phyloP scores from a whole-genome alignment of 2,329 filamentous ascomycete species.

The Exserohilum turcica region DNA sequence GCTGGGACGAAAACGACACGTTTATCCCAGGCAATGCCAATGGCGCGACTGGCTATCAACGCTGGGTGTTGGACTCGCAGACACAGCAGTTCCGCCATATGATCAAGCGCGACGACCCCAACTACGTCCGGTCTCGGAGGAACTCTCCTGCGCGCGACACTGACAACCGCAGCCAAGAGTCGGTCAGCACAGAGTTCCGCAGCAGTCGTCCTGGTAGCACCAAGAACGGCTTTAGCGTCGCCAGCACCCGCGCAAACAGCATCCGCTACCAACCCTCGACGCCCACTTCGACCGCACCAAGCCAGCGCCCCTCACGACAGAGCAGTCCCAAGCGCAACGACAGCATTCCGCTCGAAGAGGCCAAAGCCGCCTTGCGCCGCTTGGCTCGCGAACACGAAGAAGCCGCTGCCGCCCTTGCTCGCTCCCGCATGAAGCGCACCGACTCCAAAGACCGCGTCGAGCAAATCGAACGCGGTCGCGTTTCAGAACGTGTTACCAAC shows the following conservation, averaged over 20 bases:
- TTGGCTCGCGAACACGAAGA: slow-evolving; percentile 39
- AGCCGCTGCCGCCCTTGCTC: slow-evolving; percentile 23
- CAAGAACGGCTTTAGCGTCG: slow-evolving; percentile 31
- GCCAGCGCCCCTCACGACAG: slow-evolving; percentile 32
- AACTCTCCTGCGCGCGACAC: slow-evolving; percentile 30
- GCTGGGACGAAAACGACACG: slow-evolving; percentile 56
- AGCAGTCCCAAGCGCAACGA: slow-evolving; percentile 37
- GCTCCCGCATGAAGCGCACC: slow-evolving; percentile 17
- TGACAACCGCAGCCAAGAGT: slow-evolving; percentile 36
- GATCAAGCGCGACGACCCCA: slow-evolving; percentile 47
- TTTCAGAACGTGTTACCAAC: slow-evolving; percentile 19
- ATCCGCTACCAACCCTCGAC: slow-evolving; percentile 29
- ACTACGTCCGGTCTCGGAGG: slow-evolving; percentile 34
- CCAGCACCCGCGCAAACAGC: slow-evolving; percentile 38
- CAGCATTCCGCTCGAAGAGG: slow-evolving; percentile 38
- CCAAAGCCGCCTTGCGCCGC: slow-evolving; percentile 31
- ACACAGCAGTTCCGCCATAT: slow-evolving; percentile 48
- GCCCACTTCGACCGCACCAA: slow-evolving; percentile 26
- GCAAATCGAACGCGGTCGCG: slow-evolving; percentile 27
- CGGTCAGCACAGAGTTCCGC: slow-evolving; percentile 35
- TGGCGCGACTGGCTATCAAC: slow-evolving; percentile 46
- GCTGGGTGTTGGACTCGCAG: slow-evolving; percentile 54
- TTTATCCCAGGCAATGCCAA: slow-evolving; percentile 54
- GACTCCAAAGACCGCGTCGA: slow-evolving; percentile 19
- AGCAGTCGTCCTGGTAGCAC: slow-evolving; percentile 30